Evolutionary conservation across 192 early-diverging fungal genomes (phyloP), one percentile per base, ranked within the genome.

Genomic region (Chytriomyces hyalinus): DNA sequence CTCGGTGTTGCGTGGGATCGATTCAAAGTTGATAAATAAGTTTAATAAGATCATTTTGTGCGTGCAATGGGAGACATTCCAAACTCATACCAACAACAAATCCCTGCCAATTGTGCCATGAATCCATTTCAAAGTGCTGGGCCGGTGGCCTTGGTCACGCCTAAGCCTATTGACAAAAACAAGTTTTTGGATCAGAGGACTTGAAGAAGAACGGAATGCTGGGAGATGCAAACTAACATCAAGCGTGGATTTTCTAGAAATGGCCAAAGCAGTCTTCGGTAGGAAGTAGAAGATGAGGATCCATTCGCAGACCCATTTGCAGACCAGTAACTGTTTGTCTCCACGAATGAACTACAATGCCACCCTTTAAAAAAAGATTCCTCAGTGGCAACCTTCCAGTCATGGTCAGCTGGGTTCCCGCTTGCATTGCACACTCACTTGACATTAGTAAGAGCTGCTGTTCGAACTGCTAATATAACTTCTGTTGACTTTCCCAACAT

Each of bases 261-360:
- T 46, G 44, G 66, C 48, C 13, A 24, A 44, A 17, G 50, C 49
- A 70, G 53, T 57, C 15, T 20, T 20, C 22, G 15, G 15, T 6
- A 46, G 47, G 71, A 73, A 15, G 73, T 48, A 15, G 64, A 65
- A 6, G 73, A 63, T 6, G 73, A 64, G 1, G 73, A 75, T 65
- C 73, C 73, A 45, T 75, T 75, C 46, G 73, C 73, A 9, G 73
- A 65, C 46, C 73, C 73, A 7, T 75, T 75, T 65, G 73, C 73
- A 22, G 73, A 75, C 65, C 51, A 57, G 51, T 57, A 57, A 57
- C 51, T 57, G 51, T 1, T 10, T 15, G 11, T 15, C 10, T 15
- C 51, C 10, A n/a, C n/a, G 51, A 57, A 57, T 57, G n/a, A 57
- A 57, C 24, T 0, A 26, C n/a, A 10, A 10, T n/a, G 11, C 51